phyloP scores from a whole-genome alignment of 1,139 yeast species.

The Scheffersomyces cryptocercus region DNA sequence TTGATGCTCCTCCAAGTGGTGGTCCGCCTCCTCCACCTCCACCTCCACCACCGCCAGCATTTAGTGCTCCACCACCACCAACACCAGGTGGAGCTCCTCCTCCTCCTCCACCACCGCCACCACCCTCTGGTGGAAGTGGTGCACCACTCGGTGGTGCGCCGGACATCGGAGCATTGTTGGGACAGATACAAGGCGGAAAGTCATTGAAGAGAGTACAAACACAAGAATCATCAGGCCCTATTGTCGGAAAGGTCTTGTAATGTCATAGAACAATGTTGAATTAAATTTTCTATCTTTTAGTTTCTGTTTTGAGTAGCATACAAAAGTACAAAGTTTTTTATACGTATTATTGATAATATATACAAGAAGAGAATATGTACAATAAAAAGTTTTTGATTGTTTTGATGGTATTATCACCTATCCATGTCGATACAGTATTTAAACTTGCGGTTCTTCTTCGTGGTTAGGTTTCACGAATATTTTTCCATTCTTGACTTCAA shows the following conservation, averaged over 20 bases:
- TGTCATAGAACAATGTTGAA: too few relatives aligned
- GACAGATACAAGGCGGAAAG: conserved; percentile 58
- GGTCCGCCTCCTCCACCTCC: conserved; percentile 24
- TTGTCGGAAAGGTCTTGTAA: conserved; percentile 52
- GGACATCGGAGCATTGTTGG: conserved; percentile 48
- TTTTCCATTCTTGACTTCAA: conserved; percentile 26
- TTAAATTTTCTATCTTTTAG: conserved; percentile 6
- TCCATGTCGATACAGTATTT: too few relatives aligned
- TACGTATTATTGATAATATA: too few relatives aligned
- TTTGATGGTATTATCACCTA: too few relatives aligned
- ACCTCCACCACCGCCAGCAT: conserved; percentile 23
- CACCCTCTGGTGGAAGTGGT: conserved; percentile 16
- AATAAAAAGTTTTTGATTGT: conserved; percentile 1
- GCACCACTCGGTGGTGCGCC: conserved; percentile 30
- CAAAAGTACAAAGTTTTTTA: too few relatives aligned
- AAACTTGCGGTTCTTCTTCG: conserved; percentile 15
- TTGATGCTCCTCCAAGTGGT: conserved; percentile 10
- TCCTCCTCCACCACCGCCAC: conserved; percentile 24
- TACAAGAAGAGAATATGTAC: background rate
- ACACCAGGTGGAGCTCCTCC: conserved; percentile 24
- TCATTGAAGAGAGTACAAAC: conserved; percentile 44
- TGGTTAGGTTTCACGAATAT: conserved; percentile 52
- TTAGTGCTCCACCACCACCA: conserved; percentile 30
- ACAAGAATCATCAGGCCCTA: conserved; percentile 36
- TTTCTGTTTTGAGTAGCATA: conserved; percentile 12